Evolutionary conservation across 768 basidiomycete genomes (phyloP).

Genomic region (Nevesoporus exiguus): DNA sequence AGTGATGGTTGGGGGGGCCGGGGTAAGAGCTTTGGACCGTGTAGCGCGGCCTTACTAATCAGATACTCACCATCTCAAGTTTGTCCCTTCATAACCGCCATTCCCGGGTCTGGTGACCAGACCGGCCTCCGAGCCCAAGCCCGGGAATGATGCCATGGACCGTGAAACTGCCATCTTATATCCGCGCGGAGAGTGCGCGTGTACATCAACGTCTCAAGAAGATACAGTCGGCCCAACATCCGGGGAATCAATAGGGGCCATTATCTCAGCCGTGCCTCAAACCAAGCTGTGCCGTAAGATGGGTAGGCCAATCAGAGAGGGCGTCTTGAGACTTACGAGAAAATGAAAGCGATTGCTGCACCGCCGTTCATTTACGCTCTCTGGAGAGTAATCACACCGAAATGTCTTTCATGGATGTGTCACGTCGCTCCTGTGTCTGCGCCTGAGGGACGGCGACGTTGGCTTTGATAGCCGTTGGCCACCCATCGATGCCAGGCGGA

Average conservation of each 20-base stretch:
- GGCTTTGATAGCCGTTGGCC: constrained; percentile 4
- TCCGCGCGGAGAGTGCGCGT: neutral
- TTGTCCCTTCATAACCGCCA: neutral
- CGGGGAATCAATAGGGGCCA: neutral
- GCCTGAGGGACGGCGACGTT: constrained; percentile 7
- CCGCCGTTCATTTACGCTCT: neutral
- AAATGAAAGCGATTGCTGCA: neutral
- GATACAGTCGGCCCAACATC: neutral
- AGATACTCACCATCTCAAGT: neutral
- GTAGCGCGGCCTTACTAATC: neutral
- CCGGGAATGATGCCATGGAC: neutral
- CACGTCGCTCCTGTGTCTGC: neutral
- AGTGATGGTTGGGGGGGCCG: neutral
- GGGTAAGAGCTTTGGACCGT: neutral
- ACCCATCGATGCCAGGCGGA: constrained; percentile 11
- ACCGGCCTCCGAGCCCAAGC: neutral
- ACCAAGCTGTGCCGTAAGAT: neutral
- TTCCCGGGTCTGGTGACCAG: neutral
- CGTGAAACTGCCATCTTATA: neutral
- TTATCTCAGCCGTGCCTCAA: no score
- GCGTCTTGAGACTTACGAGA: neutral
- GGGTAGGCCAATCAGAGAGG: neutral
- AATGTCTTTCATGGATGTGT: neutral
- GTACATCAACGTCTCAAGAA: neutral
- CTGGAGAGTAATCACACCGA: neutral